A percentile compares a stretch with the other conserved stretches of the same genome.
phyloP scores from a whole-genome alignment of 371 early-diverging fungal genomes.

The Mucor circinelloides region DNA sequence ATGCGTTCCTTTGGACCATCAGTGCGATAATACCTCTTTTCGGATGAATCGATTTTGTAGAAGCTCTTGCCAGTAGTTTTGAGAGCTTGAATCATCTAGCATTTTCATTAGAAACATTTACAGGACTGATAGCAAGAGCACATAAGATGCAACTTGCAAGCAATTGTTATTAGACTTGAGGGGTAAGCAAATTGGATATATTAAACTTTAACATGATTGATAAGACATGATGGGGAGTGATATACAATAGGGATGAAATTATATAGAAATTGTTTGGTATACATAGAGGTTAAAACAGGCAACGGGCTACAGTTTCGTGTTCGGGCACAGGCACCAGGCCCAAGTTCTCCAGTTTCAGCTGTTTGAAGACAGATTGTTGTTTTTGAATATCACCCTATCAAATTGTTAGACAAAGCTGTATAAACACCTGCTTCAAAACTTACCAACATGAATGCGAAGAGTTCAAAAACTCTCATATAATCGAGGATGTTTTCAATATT shows the following conservation, averaged over 20 bases:
- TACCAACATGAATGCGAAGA: conserved; percentile 9
- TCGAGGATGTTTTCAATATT: conserved; percentile 4
- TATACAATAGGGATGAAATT: conserved; percentile 8
- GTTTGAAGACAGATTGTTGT: conserved; percentile 7
- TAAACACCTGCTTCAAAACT: conserved; percentile 1
- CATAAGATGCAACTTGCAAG: not conserved
- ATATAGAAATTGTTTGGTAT: conserved; percentile 2
- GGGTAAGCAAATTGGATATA: conserved; percentile 9
- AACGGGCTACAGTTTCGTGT: conserved; percentile 11
- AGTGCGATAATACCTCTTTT: conserved; percentile 8
- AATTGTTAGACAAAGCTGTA: conserved; percentile 1
- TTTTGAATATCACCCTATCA: conserved; percentile 15
- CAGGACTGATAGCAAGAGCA: conserved; percentile 9
- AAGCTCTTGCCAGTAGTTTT: conserved; percentile 5
- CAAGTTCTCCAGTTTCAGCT: conserved; percentile 8
- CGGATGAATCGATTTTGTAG: conserved; percentile 3
- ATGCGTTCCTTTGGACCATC: conserved; percentile 1
- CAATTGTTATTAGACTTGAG: conserved; percentile 12
- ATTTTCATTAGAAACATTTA: conserved; percentile 7
- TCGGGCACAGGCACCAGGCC: conserved; percentile 4
- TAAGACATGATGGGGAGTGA: conserved; percentile 11
- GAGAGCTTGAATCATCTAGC: conserved; percentile 5
- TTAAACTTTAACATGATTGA: conserved; percentile 6
- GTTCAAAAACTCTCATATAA: conserved; percentile 20
- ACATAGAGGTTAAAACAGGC: not conserved